Conservation (phyloP, 768 basidiomycete species). For the Mycena galericulata region DNA sequence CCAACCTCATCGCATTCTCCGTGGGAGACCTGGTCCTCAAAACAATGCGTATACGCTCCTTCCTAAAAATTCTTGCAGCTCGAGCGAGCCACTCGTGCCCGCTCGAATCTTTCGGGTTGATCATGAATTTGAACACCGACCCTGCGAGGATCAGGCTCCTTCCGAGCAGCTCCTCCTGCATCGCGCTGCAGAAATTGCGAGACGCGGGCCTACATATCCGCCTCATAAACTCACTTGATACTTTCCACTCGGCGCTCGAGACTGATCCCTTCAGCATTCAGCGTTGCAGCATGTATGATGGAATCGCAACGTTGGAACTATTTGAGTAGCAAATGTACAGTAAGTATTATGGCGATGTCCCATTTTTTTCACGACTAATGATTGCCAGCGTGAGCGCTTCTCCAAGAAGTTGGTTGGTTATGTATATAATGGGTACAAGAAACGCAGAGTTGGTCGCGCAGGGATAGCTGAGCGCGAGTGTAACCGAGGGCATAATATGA, state of each 20-base stretch:
- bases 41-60: not conserved
- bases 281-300: not conserved
- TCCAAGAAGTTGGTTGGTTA: too few relatives aligned
- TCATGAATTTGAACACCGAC: not conserved
- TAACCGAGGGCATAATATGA: too few relatives aligned
- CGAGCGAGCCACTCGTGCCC: not conserved
- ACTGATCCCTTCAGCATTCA: not conserved
- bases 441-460: too few relatives aligned
- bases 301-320: not conserved
- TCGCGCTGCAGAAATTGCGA: not conserved
- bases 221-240: not conserved
- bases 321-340: not conserved
- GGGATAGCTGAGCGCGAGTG: too few relatives aligned
- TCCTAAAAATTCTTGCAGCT: not conserved
- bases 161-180: not conserved
- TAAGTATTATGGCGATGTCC: too few relatives aligned
- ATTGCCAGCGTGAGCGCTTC: too few relatives aligned
- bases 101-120: not conserved
- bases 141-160: not conserved
- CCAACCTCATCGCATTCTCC: not conserved
- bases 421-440: too few relatives aligned
- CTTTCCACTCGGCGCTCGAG: not conserved
- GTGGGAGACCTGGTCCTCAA: not conserved
- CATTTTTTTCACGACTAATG: too few relatives aligned
- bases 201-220: not conserved